A percentile compares a stretch with the other conserved stretches of the same genome.
phyloP scores from a whole-genome alignment of 371 early-diverging fungal species.

The Apophysomyces sp. region DNA sequence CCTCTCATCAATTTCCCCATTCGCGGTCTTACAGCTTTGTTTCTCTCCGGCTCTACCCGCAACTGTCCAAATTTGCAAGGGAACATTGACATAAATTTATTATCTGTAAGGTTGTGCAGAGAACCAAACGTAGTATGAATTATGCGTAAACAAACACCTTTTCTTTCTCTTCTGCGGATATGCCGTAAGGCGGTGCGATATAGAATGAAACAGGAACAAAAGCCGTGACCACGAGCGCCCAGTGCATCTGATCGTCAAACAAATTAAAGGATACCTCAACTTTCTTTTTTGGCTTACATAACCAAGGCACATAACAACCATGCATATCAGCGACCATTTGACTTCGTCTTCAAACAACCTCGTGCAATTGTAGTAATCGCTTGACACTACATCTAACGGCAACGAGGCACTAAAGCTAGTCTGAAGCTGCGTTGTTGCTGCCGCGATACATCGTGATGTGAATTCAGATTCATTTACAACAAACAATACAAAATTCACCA shows the following conservation, averaged over 20 bases:
- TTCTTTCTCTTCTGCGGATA: neutral
- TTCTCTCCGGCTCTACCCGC: too few relatives aligned
- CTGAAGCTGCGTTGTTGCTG: neutral
- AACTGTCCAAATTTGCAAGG: too few relatives aligned
- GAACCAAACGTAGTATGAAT: neutral
- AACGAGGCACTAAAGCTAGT: neutral
- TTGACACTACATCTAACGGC: neutral
- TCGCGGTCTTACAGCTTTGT: too few relatives aligned
- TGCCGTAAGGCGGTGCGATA: slow-evolving; percentile 7
- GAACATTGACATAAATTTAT: too few relatives aligned
- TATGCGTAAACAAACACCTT: neutral
- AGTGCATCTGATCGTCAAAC: slow-evolving; percentile 13
- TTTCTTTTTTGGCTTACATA: slow-evolving; percentile 51
- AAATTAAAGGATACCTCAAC: too few relatives aligned
- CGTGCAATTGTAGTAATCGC: slow-evolving; percentile 43
- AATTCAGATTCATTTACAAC: slow-evolving; percentile 9
- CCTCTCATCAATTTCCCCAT: too few relatives aligned
- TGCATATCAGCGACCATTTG: slow-evolving; percentile 41
- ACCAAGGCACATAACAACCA: slow-evolving; percentile 31
- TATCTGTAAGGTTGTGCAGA: too few relatives aligned
- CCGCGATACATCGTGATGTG: slow-evolving; percentile 16
- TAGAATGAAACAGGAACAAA: slow-evolving; percentile 17
- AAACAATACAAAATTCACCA: slow-evolving; percentile 24
- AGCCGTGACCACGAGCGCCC: slow-evolving; percentile 13
- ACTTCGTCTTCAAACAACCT: slow-evolving; percentile 39